Evolutionary conservation across 2,329 filamentous ascomycete species (phyloP).

Genomic region (Exutisphaerella laricina): DNA sequence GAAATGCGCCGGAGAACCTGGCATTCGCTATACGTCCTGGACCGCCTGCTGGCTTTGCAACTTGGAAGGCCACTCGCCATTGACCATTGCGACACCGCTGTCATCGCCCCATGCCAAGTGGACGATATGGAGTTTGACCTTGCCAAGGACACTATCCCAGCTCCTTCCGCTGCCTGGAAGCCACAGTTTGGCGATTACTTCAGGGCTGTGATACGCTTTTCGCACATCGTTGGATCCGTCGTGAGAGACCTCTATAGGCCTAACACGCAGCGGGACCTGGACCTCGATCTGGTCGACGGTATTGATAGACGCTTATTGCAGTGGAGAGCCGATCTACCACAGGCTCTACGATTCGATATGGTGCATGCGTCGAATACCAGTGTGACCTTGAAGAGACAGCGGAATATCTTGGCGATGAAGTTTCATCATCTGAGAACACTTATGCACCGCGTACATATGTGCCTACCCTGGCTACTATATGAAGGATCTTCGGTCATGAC

Average conservation of each 20-base stretch:
- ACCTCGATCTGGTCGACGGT: slow-evolving; percentile 4
- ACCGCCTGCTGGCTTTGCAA: background rate
- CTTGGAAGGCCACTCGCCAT: slow-evolving; percentile 3
- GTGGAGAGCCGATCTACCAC: slow-evolving; percentile 9
- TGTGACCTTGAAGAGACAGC: background rate
- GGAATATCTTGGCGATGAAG: slow-evolving; percentile 9
- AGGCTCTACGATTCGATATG: slow-evolving; percentile 12
- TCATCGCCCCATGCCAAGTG: background rate
- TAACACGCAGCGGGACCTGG: slow-evolving; percentile 2
- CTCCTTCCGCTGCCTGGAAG: background rate
- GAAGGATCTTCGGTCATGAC: background rate
- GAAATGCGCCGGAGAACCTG: slow-evolving; percentile 4
- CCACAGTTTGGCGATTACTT: slow-evolving; percentile 7
- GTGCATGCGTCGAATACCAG: slow-evolving; percentile 3
- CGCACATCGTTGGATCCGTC: slow-evolving; percentile 8
- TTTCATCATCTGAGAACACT: slow-evolving; percentile 11
- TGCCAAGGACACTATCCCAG: slow-evolving; percentile 5
- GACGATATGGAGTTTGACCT: slow-evolving; percentile 10
- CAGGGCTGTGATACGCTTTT: background rate
- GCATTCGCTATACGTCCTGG: slow-evolving; percentile 2
- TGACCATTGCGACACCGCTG: background rate
- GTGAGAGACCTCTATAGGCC: slow-evolving; percentile 12
- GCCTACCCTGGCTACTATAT: slow-evolving; percentile 4
- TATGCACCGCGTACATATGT: slow-evolving; percentile 10
- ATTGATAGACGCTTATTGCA: slow-evolving; percentile 10